Evolutionary conservation across 2,329 filamentous ascomycete genomes (phyloP), one percentile per base, ranked within the genome.

Genomic region (Fusarium illudens): DNA sequence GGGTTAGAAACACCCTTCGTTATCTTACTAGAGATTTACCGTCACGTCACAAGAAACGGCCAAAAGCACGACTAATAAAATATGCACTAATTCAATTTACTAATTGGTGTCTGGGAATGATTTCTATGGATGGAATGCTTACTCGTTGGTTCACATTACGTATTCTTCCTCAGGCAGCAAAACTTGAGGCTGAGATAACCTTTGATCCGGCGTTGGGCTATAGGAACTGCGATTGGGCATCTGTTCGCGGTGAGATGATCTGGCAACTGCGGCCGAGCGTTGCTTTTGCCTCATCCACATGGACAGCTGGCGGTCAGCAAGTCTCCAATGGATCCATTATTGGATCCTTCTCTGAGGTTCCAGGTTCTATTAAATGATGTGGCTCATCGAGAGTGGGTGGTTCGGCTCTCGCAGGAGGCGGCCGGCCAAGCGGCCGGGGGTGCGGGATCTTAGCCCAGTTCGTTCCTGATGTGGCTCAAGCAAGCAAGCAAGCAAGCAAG

Each of bases 341-440:
- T 15, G 30, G 27, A 17, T 27, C 10, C 39, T 46, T 46, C 39
- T 46, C 22, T 22, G 39, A 46, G 39, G 39, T 46, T 46, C 39
- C 25, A 46, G 17, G n/a, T n/a, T n/a, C n/a, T n/a, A n/a, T n/a
- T n/a, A n/a, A n/a, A n/a, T n/a, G n/a, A 46, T 46, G 39, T 46
- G 39, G 39, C 39, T 46, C 39, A 46, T 46, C 22, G 22, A 12
- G 13, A 29, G 46, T 20, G 25, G 46, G 32, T 49, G 17, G 46
- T 49, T 49, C 46, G 46, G 46, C 46, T 52, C 34, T 30, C 13
- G n/a, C 17, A 39, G 15, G 36, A 69, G 55, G 27, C n/a, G 27
- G 12, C 37, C 52, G 29, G 29, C 15, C 37, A 34, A 46, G 37
- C 42, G 46, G 50, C 61, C 58, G 51, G 62, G 61, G 62, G 30